Percentiles rank a stretch among this genome's conserved stretches.
Evolutionary conservation across 73 alveolate genomes (phyloP).

Genomic region (Paramecium sonneborni): DNA sequence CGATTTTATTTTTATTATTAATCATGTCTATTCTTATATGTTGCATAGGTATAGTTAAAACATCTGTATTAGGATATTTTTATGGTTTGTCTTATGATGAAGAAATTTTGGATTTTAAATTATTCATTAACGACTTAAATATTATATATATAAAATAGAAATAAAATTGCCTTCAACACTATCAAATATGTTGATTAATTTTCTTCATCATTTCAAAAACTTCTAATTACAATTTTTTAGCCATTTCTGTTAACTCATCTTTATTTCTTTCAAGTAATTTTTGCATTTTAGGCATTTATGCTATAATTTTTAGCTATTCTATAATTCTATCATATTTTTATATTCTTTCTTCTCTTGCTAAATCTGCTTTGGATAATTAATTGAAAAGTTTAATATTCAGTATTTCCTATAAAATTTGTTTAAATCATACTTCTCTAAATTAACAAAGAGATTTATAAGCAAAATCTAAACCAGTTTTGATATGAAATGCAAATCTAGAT

Average conservation of each 20-base stretch:
- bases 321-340: constrained; percentile 48
- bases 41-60: neutral
- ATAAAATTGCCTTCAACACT: neutral
- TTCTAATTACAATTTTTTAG: constrained; percentile 36
- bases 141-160: neutral
- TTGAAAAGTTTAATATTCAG: constrained; percentile 33
- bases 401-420: constrained; percentile 27
- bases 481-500: constrained; percentile 11
- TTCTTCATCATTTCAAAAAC: neutral
- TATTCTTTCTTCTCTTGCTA: constrained; percentile 68
- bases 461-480: constrained; percentile 31
- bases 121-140: constrained; percentile 40
- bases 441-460: neutral
- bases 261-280: constrained; percentile 55
- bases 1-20: neutral
- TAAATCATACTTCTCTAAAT: constrained; percentile 14
- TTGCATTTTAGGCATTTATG: constrained; percentile 41
- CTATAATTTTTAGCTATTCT: constrained; percentile 45
- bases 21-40: neutral
- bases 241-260: constrained; percentile 45
- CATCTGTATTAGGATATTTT: neutral
- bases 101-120: constrained; percentile 41
- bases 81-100: neutral
- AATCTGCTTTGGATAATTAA: constrained; percentile 53
- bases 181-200: neutral